These are phyloP conservation scores for Nannizziopsis arthrosporioides DNA, from an alignment of 2,329 filamentous ascomycete species.

Conservation along the genomic window DNA sequence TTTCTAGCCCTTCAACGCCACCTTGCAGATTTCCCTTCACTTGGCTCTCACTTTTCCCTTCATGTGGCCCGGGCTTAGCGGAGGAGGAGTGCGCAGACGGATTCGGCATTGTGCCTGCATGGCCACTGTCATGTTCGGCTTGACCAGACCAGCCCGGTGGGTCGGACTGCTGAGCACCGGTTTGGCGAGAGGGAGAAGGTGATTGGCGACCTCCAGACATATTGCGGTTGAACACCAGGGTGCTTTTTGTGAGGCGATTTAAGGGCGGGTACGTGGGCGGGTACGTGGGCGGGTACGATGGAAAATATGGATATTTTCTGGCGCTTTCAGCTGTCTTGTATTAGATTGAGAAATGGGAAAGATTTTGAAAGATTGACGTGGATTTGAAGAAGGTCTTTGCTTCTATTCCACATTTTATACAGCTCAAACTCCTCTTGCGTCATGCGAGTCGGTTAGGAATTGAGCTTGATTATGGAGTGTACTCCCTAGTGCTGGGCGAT, in stretches of 20 bases:
- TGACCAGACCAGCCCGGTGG: conserved; percentile 29
- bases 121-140: conserved; percentile 34
- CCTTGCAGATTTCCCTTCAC: conserved; percentile 11
- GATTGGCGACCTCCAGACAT: conserved; percentile 72
- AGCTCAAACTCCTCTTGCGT: background rate
- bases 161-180: conserved; percentile 51
- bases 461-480: too few species aligned
- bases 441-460: too few species aligned
- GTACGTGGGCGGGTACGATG: too few species aligned
- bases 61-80: conserved; percentile 1
- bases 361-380: too few species aligned
- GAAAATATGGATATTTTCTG: too few species aligned
- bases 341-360: too few species aligned
- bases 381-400: too few species aligned
- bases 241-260: too few species aligned
- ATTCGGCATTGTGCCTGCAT: conserved; percentile 24
- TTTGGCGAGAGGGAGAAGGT: conserved; percentile 58
- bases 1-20: conserved; percentile 21
- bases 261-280: too few species aligned
- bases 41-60: background rate
- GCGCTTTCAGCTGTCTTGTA: too few species aligned
- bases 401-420: background rate
- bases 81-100: conserved; percentile 36
- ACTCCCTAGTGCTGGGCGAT: too few species aligned
- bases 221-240: too few species aligned